Evolutionary conservation across 495 filamentous ascomycete species (phyloP), one percentile per base, ranked within the genome.

Genomic region (Penicillium pulvis): DNA sequence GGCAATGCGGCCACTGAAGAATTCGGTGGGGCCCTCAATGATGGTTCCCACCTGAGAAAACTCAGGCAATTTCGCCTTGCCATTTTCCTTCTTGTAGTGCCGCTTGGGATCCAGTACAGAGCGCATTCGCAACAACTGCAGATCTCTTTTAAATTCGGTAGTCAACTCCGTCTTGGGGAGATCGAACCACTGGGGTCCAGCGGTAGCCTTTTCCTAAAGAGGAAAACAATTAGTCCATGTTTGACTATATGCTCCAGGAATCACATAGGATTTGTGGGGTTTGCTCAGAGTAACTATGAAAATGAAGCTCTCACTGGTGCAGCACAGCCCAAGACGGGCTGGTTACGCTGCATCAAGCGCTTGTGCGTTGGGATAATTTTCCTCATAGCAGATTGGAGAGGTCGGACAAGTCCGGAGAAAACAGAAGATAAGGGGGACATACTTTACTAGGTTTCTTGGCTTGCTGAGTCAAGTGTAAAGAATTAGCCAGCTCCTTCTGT

Each of bases 221-320:
- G 33, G 45, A 50, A 11, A 24, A 52, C 55, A 47, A 68, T 80
- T 60, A 79, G 73, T 59, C 12, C 23, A 9, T 24, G 35, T 52
- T 6, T 17, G 17, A 28, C 46, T 49, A 9, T 17, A 49, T 49
- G 24, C 16, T 41, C 16, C 7, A 31, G 26, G n/a, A 49, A 31
- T 17, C 31, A 52, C 26, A 52, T 17, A 14, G 12, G 10, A 39
- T 52, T 52, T 23, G 39, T 28, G n/a, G 35, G 30, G 16, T 53
- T 75, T 79, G 79, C 77, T 98, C 93, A 97, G 93, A 93, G 94
- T 98, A 98, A 98, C 94, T 98, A 97, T 97, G 91, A 92, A 83
- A 77, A 74, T 75, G 71, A 73, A 67, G 74, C 88, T 92, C 84
- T 92, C 90, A 90, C 75, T 78, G 70, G 65, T 81, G 85, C 84